Evolutionary conservation across 2,329 filamentous ascomycete species (phyloP), one percentile per base, ranked within the genome.

Genomic region (Parastagonospora avenae): DNA sequence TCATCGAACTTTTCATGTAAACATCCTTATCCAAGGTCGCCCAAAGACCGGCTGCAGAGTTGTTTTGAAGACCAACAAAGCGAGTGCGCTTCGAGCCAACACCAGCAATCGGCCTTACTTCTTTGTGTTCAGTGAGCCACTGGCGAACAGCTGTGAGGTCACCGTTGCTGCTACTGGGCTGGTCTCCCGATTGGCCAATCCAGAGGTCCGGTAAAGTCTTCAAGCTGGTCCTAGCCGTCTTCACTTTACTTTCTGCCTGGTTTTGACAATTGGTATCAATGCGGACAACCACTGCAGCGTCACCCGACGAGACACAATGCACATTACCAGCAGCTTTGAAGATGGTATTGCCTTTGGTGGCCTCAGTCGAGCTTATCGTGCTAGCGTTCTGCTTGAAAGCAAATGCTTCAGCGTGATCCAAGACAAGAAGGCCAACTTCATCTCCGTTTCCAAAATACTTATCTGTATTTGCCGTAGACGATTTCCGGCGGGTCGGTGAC

Each of bases 1-100:
- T 46, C 4, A 69, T 31, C 28, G 66, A 57, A 6, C 63, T 57
- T 40, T 74, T 74, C 61, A 81, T 76, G 15, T 62, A 69, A 12
- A 82, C 72, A 16, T 76, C 67, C 27, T 71, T 75, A 53, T 84
- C 81, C 31, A 84, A 65, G 3, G 74, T 76, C 3, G 78, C 80
- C 71, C 81, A 77, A 8, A 76, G 64, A 8, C 78, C 74, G 27
- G 74, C 71, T n/a, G 68, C 64, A 7, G 61, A 53, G 38, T 69
- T 74, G 48, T 81, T 80, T 27, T 74, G 73, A 2, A 81, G 66
- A 12, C 80, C 80, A 38, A 75, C 63, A 49, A 82, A 80, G 11
- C 81, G 74, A 12, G 76, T 75, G 10, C 81, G 75, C 48, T 74
- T 76, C 4, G 74, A 75, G n/a, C 70, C 70, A 31, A 79, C 65